phyloP scores from a whole-genome alignment of 371 early-diverging fungal genomes.

The Mycotypha africana region DNA sequence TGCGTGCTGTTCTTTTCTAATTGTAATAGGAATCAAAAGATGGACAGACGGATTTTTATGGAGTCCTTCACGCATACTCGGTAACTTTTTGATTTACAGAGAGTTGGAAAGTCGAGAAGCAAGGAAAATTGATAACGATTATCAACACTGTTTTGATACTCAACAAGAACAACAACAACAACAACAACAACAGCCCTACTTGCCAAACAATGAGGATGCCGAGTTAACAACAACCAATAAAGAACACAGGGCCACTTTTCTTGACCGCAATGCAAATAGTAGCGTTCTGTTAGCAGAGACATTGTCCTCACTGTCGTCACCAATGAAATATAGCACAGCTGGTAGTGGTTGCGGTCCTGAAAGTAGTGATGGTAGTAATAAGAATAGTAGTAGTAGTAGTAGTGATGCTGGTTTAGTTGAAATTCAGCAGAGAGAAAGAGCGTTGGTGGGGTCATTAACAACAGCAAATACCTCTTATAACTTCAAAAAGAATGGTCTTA shows the following conservation, averaged over 20 bases:
- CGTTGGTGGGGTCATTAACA: slow-evolving; percentile 55
- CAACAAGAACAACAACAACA: too few relatives aligned
- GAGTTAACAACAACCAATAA: not conserved
- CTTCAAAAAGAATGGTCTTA: slow-evolving; percentile 74
- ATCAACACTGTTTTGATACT: not conserved
- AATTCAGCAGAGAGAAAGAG: slow-evolving; percentile 47
- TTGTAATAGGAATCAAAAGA: slow-evolving; percentile 58
- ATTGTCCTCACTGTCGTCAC: too few relatives aligned
- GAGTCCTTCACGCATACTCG: slow-evolving; percentile 66
- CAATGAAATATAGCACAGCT: not conserved
- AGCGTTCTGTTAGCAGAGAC: too few relatives aligned
- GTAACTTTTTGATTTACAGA: slow-evolving; percentile 60
- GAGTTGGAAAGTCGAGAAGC: slow-evolving; percentile 44
- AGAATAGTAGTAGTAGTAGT: too few relatives aligned
- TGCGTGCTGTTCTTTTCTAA: too few relatives aligned
- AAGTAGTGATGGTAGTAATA: too few relatives aligned
- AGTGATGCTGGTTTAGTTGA: too few relatives aligned
- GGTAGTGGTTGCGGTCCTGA: too few relatives aligned
- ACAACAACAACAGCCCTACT: too few relatives aligned
- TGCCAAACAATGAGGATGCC: not conserved
- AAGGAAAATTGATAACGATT: slow-evolving; percentile 11
- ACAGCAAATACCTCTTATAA: slow-evolving; percentile 45
- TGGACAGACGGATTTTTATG: slow-evolving; percentile 72
- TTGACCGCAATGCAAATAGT: too few relatives aligned
- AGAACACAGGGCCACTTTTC: too few relatives aligned